These are phyloP conservation scores for Torulaspora indica DNA, from an alignment of 805 yeast species.

Conservation along the genomic window DNA sequence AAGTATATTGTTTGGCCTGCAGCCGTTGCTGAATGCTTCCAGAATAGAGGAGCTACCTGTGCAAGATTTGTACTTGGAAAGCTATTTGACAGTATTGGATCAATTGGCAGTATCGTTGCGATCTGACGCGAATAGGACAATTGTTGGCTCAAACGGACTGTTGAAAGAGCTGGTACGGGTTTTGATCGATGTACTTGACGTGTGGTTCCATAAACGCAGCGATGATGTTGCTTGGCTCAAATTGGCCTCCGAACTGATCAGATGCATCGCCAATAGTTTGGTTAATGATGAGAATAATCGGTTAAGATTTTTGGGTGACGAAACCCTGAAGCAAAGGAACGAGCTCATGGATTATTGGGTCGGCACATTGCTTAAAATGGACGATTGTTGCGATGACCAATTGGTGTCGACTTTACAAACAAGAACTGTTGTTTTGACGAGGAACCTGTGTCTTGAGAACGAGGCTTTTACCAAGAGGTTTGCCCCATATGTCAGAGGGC, in stretches of 20 bases:
- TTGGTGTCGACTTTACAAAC: slow-evolving; percentile 21
- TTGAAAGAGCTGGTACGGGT: slow-evolving; percentile 20
- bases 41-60: slow-evolving; percentile 17
- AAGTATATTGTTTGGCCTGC: slow-evolving; percentile 29
- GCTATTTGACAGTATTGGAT: slow-evolving; percentile 27
- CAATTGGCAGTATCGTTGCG: slow-evolving; percentile 33
- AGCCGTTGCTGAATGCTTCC: slow-evolving; percentile 28
- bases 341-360: slow-evolving; percentile 19
- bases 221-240: slow-evolving; percentile 15
- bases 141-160: slow-evolving; percentile 31
- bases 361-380: slow-evolving; percentile 18
- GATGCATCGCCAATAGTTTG: slow-evolving; percentile 34
- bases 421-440: slow-evolving; percentile 28
- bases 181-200: slow-evolving; percentile 13
- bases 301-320: slow-evolving; percentile 11
- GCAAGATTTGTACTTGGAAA: slow-evolving; percentile 18
- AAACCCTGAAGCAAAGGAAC: slow-evolving; percentile 7
- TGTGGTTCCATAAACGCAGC: slow-evolving; percentile 13
- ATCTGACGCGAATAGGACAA: slow-evolving; percentile 29
- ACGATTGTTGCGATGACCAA: slow-evolving; percentile 8
- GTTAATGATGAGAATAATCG: slow-evolving; percentile 34
- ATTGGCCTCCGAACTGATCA: slow-evolving; percentile 29
- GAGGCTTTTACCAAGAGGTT: slow-evolving; percentile 17
- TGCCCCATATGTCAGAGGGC: slow-evolving; percentile 15
- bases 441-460: slow-evolving; percentile 29